Evolutionary conservation across 352 stramenopile genomes (phyloP).

Genomic region (Globisporangium cederbergense): DNA sequence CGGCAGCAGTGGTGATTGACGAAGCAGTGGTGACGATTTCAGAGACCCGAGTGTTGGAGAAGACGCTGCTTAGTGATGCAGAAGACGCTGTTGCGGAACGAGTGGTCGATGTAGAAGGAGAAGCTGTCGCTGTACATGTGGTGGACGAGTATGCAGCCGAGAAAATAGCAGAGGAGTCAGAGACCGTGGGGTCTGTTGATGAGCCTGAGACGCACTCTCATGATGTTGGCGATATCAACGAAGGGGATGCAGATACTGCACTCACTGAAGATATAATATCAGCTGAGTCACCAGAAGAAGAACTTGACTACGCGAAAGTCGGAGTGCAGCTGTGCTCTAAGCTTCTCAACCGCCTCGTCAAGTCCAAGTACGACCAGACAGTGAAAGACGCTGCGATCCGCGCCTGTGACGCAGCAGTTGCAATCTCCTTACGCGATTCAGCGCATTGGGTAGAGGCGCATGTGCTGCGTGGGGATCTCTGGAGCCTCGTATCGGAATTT

Average conservation of each 20-base stretch:
- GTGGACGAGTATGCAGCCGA: neutral
- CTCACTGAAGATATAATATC: neutral
- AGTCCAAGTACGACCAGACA: constrained; percentile 32
- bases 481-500: constrained; percentile 44
- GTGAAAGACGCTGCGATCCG: constrained; percentile 34
- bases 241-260: neutral
- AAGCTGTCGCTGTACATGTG: neutral
- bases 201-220: neutral
- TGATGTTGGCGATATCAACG: neutral
- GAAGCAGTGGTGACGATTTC: neutral
- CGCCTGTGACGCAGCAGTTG: constrained; percentile 47
- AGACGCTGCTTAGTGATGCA: neutral
- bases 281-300: neutral
- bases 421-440: constrained; percentile 23
- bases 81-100: neutral
- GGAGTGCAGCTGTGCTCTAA: constrained; percentile 38
- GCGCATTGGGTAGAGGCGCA: constrained; percentile 31
- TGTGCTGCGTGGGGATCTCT: constrained; percentile 49
- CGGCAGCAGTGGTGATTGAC: neutral
- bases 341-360: constrained; percentile 35
- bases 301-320: constrained; percentile 25
- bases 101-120: neutral
- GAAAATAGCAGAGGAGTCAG: neutral
- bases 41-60: neutral
- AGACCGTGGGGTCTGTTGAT: neutral